Base-by-base conservation (phyloP, 2,329 filamentous ascomycete species). In the Tolypocladium paradoxum region DNA sequence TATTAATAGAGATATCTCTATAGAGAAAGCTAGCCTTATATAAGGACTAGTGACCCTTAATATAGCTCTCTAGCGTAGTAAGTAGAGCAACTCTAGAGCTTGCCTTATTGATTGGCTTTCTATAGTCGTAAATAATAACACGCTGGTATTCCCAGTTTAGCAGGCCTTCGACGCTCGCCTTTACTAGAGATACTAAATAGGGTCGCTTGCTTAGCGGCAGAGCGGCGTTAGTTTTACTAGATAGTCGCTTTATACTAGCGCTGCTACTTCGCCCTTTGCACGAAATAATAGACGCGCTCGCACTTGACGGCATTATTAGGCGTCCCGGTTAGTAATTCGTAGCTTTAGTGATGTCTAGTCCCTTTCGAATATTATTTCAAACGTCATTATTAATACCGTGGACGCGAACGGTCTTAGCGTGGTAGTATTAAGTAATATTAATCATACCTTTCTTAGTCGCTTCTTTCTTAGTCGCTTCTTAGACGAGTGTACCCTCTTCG, bases 1-100 rank as follows among this genome's bases (percentile, higher is more conserved):
- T 77, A 47, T 70, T 68, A 27, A 70, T 64, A 1, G 71, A 76
- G 36, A 77, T 70, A 54, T 76, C 70, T 56, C 70, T 56, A 45
- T 76, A 67, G 40, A 75, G 64, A 43, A 76, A 56, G 53, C 69
- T 66, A 31, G 65, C 64, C 47, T 65, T 58, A 35, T 63, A 58
- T 24, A 69, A 60, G 18, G 66, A 72, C 57, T 71, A 57, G 53
- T 74, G 62, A 2, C 68, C 69, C 53, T 67, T 35, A 54, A 75
- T 69, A 49, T 67, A 72, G 50, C 60, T 58, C 52, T 68, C 64
- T 0, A 75, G 49, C 7, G 63, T 68, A 49, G 63, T 53, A 57
- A 75, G 64, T 34, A 75, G 59, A 40, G 64, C 62, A 22, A 54
- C 53, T 38, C 45, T 62, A 48, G 69, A 73, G 64, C 65, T 71